phyloP scores from a whole-genome alignment of 371 early-diverging fungal species.

The Mucor indicus region DNA sequence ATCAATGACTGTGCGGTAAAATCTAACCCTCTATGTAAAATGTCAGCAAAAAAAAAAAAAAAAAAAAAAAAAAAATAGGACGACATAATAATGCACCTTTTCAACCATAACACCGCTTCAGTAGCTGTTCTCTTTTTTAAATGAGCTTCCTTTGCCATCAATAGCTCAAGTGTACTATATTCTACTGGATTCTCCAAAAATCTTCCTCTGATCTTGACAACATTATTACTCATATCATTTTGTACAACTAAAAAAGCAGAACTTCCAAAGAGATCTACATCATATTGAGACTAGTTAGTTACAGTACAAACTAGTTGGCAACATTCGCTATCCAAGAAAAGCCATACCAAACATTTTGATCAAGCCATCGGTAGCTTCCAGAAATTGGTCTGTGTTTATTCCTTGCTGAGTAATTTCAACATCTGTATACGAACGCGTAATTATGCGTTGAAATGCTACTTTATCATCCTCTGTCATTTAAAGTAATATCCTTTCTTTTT shows the following conservation, averaged over 20 bases:
- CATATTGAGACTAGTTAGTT: too few species aligned
- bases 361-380: conserved; percentile 86
- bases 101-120: conserved; percentile 92
- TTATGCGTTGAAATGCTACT: conserved; percentile 18
- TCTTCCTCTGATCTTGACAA: conserved; percentile 80
- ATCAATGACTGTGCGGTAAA: conserved; percentile 81
- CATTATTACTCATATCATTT: conserved; percentile 87
- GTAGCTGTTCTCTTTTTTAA: conserved; percentile 81
- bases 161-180: conserved; percentile 77
- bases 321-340: neutral
- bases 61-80: too few species aligned
- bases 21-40: conserved; percentile 70
- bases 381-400: conserved; percentile 78
- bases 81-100: conserved; percentile 52
- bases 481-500: too few species aligned
- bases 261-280: conserved; percentile 63
- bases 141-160: conserved; percentile 72
- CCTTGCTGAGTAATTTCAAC: conserved; percentile 63
- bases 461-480: neutral
- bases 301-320: too few species aligned
- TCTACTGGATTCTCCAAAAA: conserved; percentile 59
- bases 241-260: conserved; percentile 83
- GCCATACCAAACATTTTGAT: conserved; percentile 78
- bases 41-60: neutral
- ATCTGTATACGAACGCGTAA: conserved; percentile 65